Evolutionary conservation across 2,329 filamentous ascomycete species (phyloP), one percentile per base, ranked within the genome.

Genomic region (Xylariales sp.): DNA sequence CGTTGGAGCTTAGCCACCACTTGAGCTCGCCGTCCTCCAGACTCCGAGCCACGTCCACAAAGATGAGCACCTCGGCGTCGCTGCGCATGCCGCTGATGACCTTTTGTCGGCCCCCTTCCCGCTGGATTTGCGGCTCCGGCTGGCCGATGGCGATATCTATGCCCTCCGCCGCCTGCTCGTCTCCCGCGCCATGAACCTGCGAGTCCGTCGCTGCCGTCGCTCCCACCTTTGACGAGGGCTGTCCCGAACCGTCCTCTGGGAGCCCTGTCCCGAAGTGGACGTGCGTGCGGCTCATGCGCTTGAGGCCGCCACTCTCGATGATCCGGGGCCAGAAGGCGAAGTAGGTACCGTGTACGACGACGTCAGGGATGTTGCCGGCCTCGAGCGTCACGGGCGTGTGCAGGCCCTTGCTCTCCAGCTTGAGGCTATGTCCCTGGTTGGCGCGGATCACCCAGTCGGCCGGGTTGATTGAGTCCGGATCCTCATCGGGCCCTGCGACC

Each of bases 371-470:
- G 44, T 77, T 77, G 17, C 54, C 72, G 6, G 57, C 63, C 23
- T 74, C 72, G 1, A 78, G 55, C 2, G 78, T 81, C 40, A 96
- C 69, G 6, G 83, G 81, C 15, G 70, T 74, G 4, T 95, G 76
- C 3, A 94, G 73, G 0, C 75, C 75, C 32, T 83, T 78, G n/a
- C 79, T 79, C 19, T 87, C 83, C 24, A 81, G 66, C 54, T 81
- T 79, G 56, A 98, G 86, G 52, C 80, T 88, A 68, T 97, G 93
- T 38, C 93, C 93, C 66, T 97, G 93, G 56, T 94, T 95, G 19
- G 93, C 93, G 53, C 93, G 88, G 64, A 98, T 96, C 21, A 94
- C 72, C 68, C 83, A 96, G 59, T 85, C 72, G 1, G 72, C 60
- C 0, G 87, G 73, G 34, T 84, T 68, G 7, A 13, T 48, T 32